These are phyloP conservation scores for Aspergillus fischeri DNA, from an alignment of 2,329 filamentous ascomycete species.

Conservation along the genomic window DNA sequence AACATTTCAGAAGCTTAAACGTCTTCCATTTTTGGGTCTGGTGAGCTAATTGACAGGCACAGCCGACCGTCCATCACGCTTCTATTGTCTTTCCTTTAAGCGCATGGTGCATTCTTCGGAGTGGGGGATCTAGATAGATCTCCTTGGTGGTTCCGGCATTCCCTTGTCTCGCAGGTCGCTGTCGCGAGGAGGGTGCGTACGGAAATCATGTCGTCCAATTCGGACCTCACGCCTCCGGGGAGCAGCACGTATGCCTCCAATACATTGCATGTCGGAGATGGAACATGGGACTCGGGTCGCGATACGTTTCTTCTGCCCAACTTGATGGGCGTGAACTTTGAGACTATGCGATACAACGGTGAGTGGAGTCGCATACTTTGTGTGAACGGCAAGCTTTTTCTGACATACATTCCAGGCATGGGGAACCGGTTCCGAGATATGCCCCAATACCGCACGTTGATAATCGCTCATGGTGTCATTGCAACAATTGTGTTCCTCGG, in stretches of 20 bases:
- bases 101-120: conserved; percentile 43
- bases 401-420: conserved; percentile 50
- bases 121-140: conserved; percentile 43
- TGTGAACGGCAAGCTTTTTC: background rate
- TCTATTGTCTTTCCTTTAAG: conserved; percentile 14
- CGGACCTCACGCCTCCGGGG: conserved; percentile 52
- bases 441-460: conserved; percentile 54
- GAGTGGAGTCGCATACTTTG: conserved; percentile 16
- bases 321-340: conserved; percentile 61
- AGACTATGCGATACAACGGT: conserved; percentile 66
- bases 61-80: background rate
- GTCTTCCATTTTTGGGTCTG: background rate
- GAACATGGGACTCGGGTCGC: conserved; percentile 60
- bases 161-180: conserved; percentile 26
- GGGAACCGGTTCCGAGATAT: conserved; percentile 61
- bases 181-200: background rate
- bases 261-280: conserved; percentile 62
- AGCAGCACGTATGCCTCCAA: conserved; percentile 59
- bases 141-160: conserved; percentile 39
- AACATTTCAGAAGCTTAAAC: background rate
- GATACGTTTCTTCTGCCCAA: conserved; percentile 64
- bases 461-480: conserved; percentile 58
- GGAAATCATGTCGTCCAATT: conserved; percentile 29
- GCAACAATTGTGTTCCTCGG: conserved; percentile 59
- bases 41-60: background rate